Conservation (phyloP, 768 basidiomycete species). For the Boletus subcaerulescens region DNA sequence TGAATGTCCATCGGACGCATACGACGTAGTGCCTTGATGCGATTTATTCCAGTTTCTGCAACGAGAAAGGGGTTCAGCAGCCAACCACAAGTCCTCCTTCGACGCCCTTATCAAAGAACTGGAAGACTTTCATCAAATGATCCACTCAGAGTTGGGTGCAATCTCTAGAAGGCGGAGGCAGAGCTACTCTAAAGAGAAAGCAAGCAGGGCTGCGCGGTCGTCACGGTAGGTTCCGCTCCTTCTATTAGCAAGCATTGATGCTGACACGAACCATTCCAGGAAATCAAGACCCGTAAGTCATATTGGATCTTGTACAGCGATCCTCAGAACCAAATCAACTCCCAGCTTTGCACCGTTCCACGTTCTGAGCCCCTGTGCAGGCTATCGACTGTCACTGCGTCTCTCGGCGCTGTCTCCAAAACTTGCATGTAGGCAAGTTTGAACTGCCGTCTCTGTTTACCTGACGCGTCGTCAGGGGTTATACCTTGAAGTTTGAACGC, state of each 20-base stretch:
- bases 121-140: background rate
- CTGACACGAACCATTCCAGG: background rate
- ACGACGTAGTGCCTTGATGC: background rate
- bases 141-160: background rate
- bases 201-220: background rate
- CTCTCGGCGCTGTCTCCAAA: conserved; percentile 3
- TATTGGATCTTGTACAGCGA: background rate
- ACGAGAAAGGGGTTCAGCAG: conserved; percentile 5
- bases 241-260: background rate
- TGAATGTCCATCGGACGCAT: background rate
- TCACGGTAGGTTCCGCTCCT: background rate
- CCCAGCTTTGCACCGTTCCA: background rate
- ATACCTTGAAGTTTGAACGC: conserved; percentile 2
- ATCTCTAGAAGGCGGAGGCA: background rate
- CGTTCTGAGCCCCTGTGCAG: background rate
- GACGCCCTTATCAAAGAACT: conserved; percentile 9
- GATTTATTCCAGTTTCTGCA: conserved; percentile 7
- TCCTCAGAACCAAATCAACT: background rate
- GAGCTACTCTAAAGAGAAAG: background rate
- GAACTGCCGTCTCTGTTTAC: too few relatives aligned
- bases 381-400: conserved; percentile 4
- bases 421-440: conserved; percentile 2
- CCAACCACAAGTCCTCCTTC: conserved; percentile 10
- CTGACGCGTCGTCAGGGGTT: conserved; percentile 8
- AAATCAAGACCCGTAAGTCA: conserved; percentile 8